These are phyloP conservation scores for Acacia crassicarpa DNA, from an alignment of 306 rosid genomes.

Conservation along the genomic window DNA sequence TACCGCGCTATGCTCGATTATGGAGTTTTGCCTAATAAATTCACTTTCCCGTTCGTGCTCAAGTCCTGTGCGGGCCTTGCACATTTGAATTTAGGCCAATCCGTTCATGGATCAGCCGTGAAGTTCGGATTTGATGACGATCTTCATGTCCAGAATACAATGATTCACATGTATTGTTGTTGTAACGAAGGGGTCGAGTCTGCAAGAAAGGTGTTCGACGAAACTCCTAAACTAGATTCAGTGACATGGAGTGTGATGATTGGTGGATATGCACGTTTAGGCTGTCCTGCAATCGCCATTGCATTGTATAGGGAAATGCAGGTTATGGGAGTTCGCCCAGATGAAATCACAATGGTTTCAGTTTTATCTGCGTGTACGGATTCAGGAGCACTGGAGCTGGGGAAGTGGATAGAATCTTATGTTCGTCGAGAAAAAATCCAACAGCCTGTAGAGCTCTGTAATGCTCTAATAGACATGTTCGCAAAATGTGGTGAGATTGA, in stretches of 20 bases:
- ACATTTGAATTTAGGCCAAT: slow-evolving; percentile 49
- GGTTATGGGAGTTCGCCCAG: slow-evolving; percentile 63
- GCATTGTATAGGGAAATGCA: slow-evolving; percentile 80
- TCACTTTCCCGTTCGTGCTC: slow-evolving; percentile 84
- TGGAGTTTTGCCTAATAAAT: slow-evolving; percentile 71
- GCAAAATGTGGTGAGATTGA: slow-evolving; percentile 87
- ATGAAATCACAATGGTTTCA: slow-evolving; percentile 84
- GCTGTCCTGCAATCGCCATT: slow-evolving; percentile 56
- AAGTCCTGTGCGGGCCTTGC: slow-evolving; percentile 83
- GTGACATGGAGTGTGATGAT: slow-evolving; percentile 95
- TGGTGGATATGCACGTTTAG: slow-evolving; percentile 71
- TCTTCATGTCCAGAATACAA: slow-evolving; percentile 66
- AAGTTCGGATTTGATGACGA: slow-evolving; percentile 73
- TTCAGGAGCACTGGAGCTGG: slow-evolving; percentile 87
- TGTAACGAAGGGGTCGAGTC: slow-evolving; percentile 46
- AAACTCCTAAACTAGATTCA: slow-evolving; percentile 55
- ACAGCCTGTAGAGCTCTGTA: slow-evolving; percentile 68
- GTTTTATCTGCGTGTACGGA: slow-evolving; percentile 80
- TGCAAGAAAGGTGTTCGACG: slow-evolving; percentile 78
- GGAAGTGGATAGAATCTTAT: slow-evolving; percentile 87
- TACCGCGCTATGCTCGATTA: slow-evolving; percentile 51
- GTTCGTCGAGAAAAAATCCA: slow-evolving; percentile 55
- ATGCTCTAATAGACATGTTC: slow-evolving; percentile 88
- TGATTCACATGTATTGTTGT: slow-evolving; percentile 88
- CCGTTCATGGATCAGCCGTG: slow-evolving; percentile 64